Evolutionary conservation across 495 filamentous ascomycete species (phyloP).

Genomic region (Hypoxylon perforatum): DNA sequence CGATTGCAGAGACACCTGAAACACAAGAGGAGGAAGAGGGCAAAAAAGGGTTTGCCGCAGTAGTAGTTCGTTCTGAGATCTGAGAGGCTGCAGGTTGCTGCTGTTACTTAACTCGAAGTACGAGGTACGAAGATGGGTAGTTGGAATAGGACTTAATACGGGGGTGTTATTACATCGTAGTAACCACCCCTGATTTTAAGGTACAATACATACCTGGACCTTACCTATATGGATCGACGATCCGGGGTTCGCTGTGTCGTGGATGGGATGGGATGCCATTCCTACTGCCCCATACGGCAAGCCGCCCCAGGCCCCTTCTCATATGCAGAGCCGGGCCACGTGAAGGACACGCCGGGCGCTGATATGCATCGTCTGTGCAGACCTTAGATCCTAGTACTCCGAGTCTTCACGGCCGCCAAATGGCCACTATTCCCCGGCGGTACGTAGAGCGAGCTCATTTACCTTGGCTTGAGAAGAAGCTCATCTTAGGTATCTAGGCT

Average conservation of each 20-base stretch:
- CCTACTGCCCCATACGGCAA: slow-evolving; percentile 27
- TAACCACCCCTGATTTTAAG: not conserved
- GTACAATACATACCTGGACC: slow-evolving; percentile 13
- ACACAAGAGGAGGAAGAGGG: slow-evolving; percentile 1
- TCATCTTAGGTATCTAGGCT: no score
- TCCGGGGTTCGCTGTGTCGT: slow-evolving; percentile 19
- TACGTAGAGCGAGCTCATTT: not conserved
- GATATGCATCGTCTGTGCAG: slow-evolving; percentile 11
- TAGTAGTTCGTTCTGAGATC: not conserved
- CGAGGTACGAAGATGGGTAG: not conserved
- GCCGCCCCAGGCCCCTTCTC: slow-evolving; percentile 6
- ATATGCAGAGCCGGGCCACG: slow-evolving; percentile 11
- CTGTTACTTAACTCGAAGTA: not conserved
- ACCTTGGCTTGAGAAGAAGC: slow-evolving; percentile 4
- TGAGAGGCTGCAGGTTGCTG: no score
- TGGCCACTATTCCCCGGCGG: not conserved
- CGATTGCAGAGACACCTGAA: slow-evolving; percentile 26
- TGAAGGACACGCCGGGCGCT: slow-evolving; percentile 4
- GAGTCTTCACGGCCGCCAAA: slow-evolving; percentile 4
- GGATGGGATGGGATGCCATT: slow-evolving; percentile 1
- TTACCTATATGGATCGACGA: slow-evolving; percentile 19
- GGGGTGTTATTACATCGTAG: not conserved
- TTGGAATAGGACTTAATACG: not conserved
- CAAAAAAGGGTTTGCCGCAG: slow-evolving; percentile 13
- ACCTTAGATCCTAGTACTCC: slow-evolving; percentile 4